Evolutionary conservation across 2,329 filamentous ascomycete species (phyloP), one percentile per base, ranked within the genome.

Genomic region (Scorias spongiosa): DNA sequence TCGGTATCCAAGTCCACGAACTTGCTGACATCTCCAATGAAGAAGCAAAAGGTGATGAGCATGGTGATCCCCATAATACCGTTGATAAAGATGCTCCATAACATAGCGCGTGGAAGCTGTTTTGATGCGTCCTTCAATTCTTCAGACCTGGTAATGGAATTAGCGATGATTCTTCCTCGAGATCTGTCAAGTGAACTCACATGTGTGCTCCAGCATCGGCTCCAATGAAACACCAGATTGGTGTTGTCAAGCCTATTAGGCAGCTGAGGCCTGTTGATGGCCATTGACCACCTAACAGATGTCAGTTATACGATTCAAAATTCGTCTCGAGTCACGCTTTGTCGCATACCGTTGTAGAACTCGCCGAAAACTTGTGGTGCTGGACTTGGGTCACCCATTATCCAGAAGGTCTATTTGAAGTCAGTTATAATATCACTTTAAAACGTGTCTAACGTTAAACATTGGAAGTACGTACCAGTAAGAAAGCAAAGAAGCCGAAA

Each of bases 401-500:
- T 55, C 58, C 58, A 62, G 43, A 62, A 53, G 2, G 32, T 36
- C 32, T 36, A 42, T 5, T 44, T 45, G 14, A 46, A 42, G 18
- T 44, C 43, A 7, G 42, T 42, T 10, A 39, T 10, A 2, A 29
- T 38, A 10, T 39, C 40, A 20, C 36, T 29, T 41, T 44, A 34
- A 5, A 58, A 60, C 18, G 56, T 55, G 39, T 28, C 63, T 48
- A 1, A 57, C 56, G 58, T 59, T 62, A 20, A 64, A 51, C 11
- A 26, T 26, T 7, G 20, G 7, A 9, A 36, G 11, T 36, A 36
- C 32, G 32, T 36, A 63, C 56, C 26, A 66, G 57, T 29, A 68
- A 58, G 46, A 68, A 61, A 28, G 59, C 58, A 46, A 69, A 55
- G 56, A 68, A 70, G n/a, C 59, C 65, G 37, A 66, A 58, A 11